Percentiles rank a stretch among this genome's conserved stretches.
Conservation (phyloP, 192 early-diverging fungal species). For the Oehlia diaphana region DNA sequence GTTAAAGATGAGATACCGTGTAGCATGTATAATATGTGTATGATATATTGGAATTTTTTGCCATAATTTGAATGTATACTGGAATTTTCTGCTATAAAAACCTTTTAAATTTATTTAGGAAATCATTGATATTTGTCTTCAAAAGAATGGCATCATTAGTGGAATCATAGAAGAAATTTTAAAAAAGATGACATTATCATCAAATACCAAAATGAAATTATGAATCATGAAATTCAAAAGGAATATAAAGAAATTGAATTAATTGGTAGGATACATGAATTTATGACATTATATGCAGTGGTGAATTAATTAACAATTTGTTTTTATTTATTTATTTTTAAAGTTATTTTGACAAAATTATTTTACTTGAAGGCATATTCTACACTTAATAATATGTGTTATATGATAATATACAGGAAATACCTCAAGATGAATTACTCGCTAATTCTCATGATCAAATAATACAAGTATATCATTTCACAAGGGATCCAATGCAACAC, state of each 20-base stretch:
- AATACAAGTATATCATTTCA: conserved; percentile 77
- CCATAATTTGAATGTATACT: no score
- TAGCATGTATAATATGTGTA: no score
- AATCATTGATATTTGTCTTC: conserved; percentile 64
- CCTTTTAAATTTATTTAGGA: no score
- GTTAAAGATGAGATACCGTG: conserved; percentile 63
- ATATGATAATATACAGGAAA: conserved; percentile 27
- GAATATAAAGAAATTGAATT: conserved; percentile 48
- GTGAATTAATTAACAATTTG: conserved; percentile 10
- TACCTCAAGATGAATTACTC: conserved; percentile 49
- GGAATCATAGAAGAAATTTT: conserved; percentile 53
- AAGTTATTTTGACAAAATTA: no score
- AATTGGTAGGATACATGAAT: conserved; percentile 46
- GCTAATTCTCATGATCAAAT: conserved; percentile 37
- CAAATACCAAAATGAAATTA: conserved; percentile 50
- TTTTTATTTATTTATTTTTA: no score
- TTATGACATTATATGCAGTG: conserved; percentile 60
- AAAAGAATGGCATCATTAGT: conserved; percentile 55
- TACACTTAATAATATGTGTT: no score
- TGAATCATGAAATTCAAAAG: conserved; percentile 45
- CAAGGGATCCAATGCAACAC: conserved; percentile 64
- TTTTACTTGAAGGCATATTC: no score
- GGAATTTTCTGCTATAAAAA: no score
- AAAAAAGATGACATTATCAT: conserved; percentile 47
- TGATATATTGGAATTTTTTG: no score